These are phyloP conservation scores for Penicillium silybi DNA, from an alignment of 495 filamentous ascomycete species.

Conservation along the genomic window DNA sequence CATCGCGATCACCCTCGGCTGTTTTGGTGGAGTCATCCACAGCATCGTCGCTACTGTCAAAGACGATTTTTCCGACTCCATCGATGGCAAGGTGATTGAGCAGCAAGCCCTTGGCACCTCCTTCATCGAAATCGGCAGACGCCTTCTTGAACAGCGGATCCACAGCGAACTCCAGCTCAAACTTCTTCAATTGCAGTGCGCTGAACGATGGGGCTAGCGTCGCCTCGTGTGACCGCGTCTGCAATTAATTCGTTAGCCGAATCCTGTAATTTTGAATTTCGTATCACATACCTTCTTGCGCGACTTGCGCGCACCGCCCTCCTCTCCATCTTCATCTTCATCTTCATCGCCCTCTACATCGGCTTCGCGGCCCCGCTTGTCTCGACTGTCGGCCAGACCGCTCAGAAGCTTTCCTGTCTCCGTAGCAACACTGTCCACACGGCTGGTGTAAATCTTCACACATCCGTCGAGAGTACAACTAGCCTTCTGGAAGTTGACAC, in stretches of 20 bases:
- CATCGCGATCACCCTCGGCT: conserved; percentile 39
- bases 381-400: conserved; percentile 86
- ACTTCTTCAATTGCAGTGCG: conserved; percentile 88
- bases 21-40: conserved; percentile 57
- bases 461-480: conserved; percentile 98
- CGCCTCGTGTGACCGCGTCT: conserved; percentile 84
- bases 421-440: conserved; percentile 96
- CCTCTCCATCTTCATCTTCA: conserved; percentile 77
- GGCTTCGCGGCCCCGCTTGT: conserved; percentile 65
- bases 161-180: conserved; percentile 94
- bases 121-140: conserved; percentile 96
- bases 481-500: conserved; percentile 97
- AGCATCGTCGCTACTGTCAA: conserved; percentile 93
- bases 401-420: conserved; percentile 95
- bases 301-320: conserved; percentile 71
- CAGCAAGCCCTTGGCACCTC: conserved; percentile 91
- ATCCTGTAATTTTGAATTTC: not conserved
- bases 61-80: conserved; percentile 85
- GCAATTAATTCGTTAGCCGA: not conserved
- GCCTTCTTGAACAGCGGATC: conserved; percentile 99
- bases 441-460: conserved; percentile 98
- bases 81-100: conserved; percentile 96
- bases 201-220: conserved; percentile 87
- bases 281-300: conserved; percentile 59
- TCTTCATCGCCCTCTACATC: conserved; percentile 62